These are phyloP conservation scores for Stemphylium vesicarium DNA, from an alignment of 2,329 filamentous ascomycete genomes.

Conservation along the genomic window DNA sequence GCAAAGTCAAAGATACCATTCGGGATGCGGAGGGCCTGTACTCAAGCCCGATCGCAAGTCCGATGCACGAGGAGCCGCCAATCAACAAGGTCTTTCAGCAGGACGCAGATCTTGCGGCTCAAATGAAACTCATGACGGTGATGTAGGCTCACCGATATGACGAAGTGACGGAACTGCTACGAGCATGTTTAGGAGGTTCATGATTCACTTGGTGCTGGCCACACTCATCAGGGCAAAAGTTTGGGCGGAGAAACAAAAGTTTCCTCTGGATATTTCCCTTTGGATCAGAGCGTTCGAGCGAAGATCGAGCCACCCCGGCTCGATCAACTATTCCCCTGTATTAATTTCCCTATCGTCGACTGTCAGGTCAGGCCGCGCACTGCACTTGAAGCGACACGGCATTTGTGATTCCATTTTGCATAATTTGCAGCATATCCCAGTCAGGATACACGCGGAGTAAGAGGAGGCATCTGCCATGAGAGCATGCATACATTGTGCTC, in stretches of 20 bases:
- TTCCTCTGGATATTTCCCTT: slow-evolving; percentile 38
- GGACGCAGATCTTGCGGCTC: slow-evolving; percentile 42
- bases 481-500: slow-evolving; percentile 7
- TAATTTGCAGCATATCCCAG: slow-evolving; percentile 27
- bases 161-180: slow-evolving; percentile 18
- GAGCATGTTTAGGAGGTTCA: slow-evolving; percentile 6
- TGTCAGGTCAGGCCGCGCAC: slow-evolving; percentile 25
- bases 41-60: slow-evolving; percentile 50
- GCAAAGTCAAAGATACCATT: slow-evolving; percentile 56
- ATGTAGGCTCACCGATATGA: slow-evolving; percentile 42
- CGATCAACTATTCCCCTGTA: slow-evolving; percentile 34
- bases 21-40: slow-evolving; percentile 57
- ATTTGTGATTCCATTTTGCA: slow-evolving; percentile 36
- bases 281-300: slow-evolving; percentile 44
- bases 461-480: slow-evolving; percentile 18
- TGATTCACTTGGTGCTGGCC: slow-evolving; percentile 16
- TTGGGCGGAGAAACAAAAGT: slow-evolving; percentile 30
- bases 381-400: slow-evolving; percentile 46
- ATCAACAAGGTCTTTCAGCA: slow-evolving; percentile 44
- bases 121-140: slow-evolving; percentile 52
- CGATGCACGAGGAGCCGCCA: slow-evolving; percentile 45
- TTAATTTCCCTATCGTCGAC: slow-evolving; percentile 40
- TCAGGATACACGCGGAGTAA: slow-evolving; percentile 24
- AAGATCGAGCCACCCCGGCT: slow-evolving; percentile 20
- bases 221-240: slow-evolving; percentile 28